phyloP scores from a whole-genome alignment of 352 stramenopile genomes.

The Pythium brachiatum region DNA sequence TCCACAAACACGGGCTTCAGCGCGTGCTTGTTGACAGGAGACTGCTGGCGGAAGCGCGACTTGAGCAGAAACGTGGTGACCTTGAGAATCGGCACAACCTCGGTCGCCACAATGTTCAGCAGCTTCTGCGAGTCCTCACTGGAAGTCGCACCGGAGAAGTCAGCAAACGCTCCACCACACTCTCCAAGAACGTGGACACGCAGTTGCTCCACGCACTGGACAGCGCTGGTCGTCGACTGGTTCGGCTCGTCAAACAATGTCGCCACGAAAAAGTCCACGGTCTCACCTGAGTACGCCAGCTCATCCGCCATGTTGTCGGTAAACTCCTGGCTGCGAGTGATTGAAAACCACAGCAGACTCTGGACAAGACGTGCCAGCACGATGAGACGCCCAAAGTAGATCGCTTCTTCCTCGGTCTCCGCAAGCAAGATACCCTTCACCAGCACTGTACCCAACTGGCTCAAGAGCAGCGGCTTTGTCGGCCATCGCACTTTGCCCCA shows the following conservation, averaged over 20 bases:
- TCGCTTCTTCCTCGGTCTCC: slow-evolving; percentile 48
- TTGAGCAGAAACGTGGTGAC: slow-evolving; percentile 69
- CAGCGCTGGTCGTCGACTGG: slow-evolving; percentile 7
- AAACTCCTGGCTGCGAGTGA: slow-evolving; percentile 57
- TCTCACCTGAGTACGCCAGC: slow-evolving; percentile 51
- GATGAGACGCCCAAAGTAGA: slow-evolving; percentile 59
- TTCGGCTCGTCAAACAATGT: slow-evolving; percentile 40
- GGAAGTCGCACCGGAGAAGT: not conserved
- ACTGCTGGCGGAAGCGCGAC: slow-evolving; percentile 26
- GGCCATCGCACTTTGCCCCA: slow-evolving; percentile 80
- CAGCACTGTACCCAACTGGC: slow-evolving; percentile 69
- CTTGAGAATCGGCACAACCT: slow-evolving; percentile 69
- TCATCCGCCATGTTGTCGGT: slow-evolving; percentile 61
- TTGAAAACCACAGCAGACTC: slow-evolving; percentile 71
- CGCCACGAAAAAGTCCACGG: slow-evolving; percentile 47
- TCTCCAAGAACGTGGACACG: slow-evolving; percentile 18
- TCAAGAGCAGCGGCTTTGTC: slow-evolving; percentile 70
- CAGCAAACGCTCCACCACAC: slow-evolving; percentile 10
- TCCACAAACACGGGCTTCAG: slow-evolving; percentile 65
- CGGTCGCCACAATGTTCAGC: slow-evolving; percentile 72
- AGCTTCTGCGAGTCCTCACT: slow-evolving; percentile 40
- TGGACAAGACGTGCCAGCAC: slow-evolving; percentile 73
- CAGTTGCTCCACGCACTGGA: slow-evolving; percentile 18
- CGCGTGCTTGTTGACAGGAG: slow-evolving; percentile 11
- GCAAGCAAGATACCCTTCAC: slow-evolving; percentile 71